A percentile compares a stretch with the other conserved stretches of the same genome.
phyloP scores from a whole-genome alignment of 2,329 filamentous ascomycete species.

The Penicillium griseofulvum region DNA sequence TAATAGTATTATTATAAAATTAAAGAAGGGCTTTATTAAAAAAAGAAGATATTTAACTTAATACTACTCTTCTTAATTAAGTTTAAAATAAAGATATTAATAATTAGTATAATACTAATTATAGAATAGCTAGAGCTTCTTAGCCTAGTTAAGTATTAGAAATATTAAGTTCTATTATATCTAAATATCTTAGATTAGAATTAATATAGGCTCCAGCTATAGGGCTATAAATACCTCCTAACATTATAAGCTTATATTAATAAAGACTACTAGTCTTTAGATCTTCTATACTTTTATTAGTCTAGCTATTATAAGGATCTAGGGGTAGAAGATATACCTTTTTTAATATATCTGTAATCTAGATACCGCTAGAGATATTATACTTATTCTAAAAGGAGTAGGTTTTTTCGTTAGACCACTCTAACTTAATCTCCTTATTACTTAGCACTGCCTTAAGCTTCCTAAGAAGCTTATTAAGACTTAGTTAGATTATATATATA shows the following conservation, averaged over 20 bases:
- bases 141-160: neutral
- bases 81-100: neutral
- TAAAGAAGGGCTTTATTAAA: neutral
- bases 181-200: neutral
- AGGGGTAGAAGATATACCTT: neutral
- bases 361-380: neutral
- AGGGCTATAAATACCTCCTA: neutral
- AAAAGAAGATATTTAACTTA: constrained; percentile 15
- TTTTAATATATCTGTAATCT: no score
- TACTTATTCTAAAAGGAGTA: no score
- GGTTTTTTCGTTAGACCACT: neutral
- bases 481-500: neutral
- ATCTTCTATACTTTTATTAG: neutral
- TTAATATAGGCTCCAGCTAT: neutral
- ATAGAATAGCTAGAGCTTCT: neutral
- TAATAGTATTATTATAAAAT: neutral
- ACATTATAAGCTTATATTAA: neutral
- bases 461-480: neutral
- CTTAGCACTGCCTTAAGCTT: neutral
- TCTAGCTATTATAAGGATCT: neutral
- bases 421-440: neutral
- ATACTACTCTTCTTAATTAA: neutral
- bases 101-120: neutral
- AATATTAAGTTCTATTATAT: neutral
- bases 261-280: neutral